Conservation (phyloP, 257 asterid species). For the Nicotiana knightiana region DNA sequence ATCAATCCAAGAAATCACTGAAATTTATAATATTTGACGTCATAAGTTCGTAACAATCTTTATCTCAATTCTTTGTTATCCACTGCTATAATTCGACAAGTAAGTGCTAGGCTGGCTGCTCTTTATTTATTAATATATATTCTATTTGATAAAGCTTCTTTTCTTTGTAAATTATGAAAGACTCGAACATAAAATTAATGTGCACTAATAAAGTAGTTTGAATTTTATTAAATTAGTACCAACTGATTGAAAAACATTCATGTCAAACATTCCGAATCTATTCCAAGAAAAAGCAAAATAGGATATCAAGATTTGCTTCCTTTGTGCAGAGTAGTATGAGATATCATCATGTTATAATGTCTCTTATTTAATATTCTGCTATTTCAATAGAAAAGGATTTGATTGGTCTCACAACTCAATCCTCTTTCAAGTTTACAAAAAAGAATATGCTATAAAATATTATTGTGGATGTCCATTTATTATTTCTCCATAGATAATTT, state of each 20-base stretch:
- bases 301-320: constrained; percentile 31
- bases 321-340: constrained; percentile 12
- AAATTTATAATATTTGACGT: constrained; percentile 38
- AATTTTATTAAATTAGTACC: not conserved
- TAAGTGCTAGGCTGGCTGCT: not conserved
- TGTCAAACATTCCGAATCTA: constrained; percentile 8
- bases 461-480: no score
- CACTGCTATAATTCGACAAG: not conserved
- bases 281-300: not conserved
- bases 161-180: not conserved
- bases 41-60: constrained; percentile 3
- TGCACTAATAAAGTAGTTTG: not conserved
- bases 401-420: not conserved
- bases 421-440: no score
- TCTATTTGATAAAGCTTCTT: not conserved
- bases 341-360: not conserved
- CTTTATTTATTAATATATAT: no score
- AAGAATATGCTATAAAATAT: no score
- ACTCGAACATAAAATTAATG: not conserved
- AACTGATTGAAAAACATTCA: not conserved
- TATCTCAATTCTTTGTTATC: not conserved
- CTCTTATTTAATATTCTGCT: not conserved
- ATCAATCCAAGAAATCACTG: constrained; percentile 51
- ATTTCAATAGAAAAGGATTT: not conserved
- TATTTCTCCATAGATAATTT: no score